phyloP scores from a whole-genome alignment of 805 yeast species.

The Yarrowia deformans region DNA sequence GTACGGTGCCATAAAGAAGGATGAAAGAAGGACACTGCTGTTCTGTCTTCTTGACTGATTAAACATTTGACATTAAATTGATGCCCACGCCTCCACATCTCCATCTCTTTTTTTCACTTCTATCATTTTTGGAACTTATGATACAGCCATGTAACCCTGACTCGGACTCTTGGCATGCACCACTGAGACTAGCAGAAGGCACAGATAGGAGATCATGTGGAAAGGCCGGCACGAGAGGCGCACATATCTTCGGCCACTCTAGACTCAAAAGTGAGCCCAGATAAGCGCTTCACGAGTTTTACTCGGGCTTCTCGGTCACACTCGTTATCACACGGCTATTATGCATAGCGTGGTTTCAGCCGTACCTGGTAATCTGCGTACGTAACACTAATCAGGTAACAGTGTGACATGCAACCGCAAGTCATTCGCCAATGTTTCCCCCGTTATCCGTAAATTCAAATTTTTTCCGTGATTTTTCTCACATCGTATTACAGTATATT shows the following conservation, averaged over 20 bases:
- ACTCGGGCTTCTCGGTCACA: background rate
- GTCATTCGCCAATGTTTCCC: background rate
- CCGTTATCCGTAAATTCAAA: background rate
- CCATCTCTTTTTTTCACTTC: too few relatives aligned
- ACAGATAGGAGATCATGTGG: conserved; percentile 17
- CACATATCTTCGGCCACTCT: background rate
- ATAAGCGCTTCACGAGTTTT: background rate
- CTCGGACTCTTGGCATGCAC: conserved; percentile 37
- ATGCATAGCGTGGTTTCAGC: conserved; percentile 15
- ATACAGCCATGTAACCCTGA: conserved; percentile 18
- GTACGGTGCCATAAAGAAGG: background rate
- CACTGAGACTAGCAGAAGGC: conserved; percentile 9
- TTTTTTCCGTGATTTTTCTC: background rate
- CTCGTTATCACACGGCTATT: conserved; percentile 14
- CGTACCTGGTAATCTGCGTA: conserved; percentile 1
- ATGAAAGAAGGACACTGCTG: background rate
- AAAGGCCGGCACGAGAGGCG: background rate
- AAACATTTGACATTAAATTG: background rate
- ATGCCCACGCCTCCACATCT: background rate
- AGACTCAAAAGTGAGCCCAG: background rate
- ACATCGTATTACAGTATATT: background rate
- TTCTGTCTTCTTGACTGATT: background rate
- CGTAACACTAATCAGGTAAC: background rate
- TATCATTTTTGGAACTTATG: background rate
- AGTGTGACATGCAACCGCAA: background rate